Conservation (phyloP, 768 basidiomycete species). For the Neoboletus brunneissimus region DNA sequence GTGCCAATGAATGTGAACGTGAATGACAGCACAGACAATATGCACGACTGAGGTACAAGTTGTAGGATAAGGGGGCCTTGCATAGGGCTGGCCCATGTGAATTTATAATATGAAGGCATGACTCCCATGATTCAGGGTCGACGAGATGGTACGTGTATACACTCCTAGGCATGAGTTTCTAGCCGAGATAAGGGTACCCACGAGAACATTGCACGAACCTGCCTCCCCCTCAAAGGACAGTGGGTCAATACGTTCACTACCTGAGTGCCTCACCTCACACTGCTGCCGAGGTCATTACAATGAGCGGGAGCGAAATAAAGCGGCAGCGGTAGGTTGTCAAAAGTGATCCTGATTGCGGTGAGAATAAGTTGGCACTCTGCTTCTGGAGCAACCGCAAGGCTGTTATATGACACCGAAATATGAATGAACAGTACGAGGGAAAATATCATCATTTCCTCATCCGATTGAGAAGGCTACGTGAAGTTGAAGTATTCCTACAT, state of each 20-base stretch:
- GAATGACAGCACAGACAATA: background rate
- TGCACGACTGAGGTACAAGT: background rate
- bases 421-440: constrained; percentile 4
- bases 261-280: background rate
- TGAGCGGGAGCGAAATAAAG: background rate
- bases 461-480: background rate
- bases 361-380: background rate
- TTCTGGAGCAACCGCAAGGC: background rate
- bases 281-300: background rate
- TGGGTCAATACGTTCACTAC: background rate
- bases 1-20: background rate
- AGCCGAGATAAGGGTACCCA: constrained; percentile 8
- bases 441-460: background rate
- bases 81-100: background rate
- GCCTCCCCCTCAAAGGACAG: background rate
- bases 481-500: background rate
- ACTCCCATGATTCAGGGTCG: constrained; percentile 12
- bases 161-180: background rate
- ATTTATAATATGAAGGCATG: background rate
- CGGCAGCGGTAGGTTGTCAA: background rate
- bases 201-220: background rate
- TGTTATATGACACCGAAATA: background rate
- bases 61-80: background rate
- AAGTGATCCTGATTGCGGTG: background rate
- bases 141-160: background rate